Conservation (phyloP, 108 stramenopile genomes). For the Pseudonitzschia pungens region DNA sequence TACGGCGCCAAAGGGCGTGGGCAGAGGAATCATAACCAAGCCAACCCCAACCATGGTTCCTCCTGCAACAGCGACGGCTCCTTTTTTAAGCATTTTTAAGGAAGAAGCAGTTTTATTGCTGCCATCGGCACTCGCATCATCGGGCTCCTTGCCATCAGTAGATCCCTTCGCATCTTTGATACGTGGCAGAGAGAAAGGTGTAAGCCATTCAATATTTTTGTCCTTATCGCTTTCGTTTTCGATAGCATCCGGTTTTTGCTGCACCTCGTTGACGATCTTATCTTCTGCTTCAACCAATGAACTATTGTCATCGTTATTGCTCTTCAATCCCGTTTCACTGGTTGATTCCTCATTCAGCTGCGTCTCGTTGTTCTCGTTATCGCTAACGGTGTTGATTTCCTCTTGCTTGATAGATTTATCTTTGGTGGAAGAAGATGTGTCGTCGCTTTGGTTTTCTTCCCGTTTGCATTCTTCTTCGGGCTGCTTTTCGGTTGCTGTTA, state of each 20-base stretch:
- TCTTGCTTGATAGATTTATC: background rate
- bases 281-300: background rate
- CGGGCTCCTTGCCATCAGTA: background rate
- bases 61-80: constrained; percentile 51
- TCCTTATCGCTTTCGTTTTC: constrained; percentile 6
- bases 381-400: background rate
- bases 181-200: no score
- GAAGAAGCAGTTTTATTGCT: background rate
- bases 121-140: background rate
- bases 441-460: background rate
- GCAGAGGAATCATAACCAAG: constrained; percentile 51
- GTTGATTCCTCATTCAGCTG: no score
- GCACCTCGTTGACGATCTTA: background rate
- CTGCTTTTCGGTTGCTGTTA: background rate
- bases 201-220: background rate
- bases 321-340: background rate
- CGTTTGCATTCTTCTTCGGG: background rate
- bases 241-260: background rate
- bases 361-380: background rate
- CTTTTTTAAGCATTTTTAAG: constrained; percentile 39
- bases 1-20: constrained; percentile 48
- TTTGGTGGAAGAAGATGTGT: background rate
- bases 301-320: background rate
- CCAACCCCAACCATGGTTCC: constrained; percentile 50
- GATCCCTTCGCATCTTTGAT: no score